Percentiles rank a stretch among this genome's conserved stretches.
Evolutionary conservation across 768 basidiomycete genomes (phyloP).

Genomic region (Psilocybe sp.): DNA sequence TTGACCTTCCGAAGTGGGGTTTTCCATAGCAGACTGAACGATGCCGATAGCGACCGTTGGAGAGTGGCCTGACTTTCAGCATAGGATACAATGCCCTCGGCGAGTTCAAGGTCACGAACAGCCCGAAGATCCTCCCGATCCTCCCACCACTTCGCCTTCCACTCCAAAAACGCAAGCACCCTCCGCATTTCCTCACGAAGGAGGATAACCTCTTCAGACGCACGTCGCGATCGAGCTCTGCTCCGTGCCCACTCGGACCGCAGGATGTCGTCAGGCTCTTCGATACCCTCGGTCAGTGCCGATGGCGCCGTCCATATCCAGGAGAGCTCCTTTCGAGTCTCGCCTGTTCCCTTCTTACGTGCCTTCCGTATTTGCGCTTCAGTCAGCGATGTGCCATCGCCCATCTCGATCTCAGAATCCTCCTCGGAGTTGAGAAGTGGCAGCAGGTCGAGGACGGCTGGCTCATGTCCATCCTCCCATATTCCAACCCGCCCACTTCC

Average conservation of each 20-base stretch:
- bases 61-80: not conserved
- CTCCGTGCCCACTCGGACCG: constrained; percentile 13
- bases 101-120: not conserved
- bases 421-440: too few relatives aligned
- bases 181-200: not conserved
- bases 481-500: not conserved
- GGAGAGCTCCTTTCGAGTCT: constrained; percentile 4
- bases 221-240: not conserved
- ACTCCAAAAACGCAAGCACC: not conserved
- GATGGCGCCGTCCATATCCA: constrained; percentile 10
- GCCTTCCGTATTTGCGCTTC: too few relatives aligned
- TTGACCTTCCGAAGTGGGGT: not conserved
- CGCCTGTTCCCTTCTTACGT: not conserved
- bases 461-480: not conserved
- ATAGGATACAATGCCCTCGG: not conserved
- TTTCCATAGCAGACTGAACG: not conserved
- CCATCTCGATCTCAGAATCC: not conserved
- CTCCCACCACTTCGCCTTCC: not conserved
- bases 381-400: too few relatives aligned
- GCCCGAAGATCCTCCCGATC: not conserved
- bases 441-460: not conserved
- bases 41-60: not conserved
- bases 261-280: constrained; percentile 4
- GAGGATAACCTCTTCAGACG: not conserved
- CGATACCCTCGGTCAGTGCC: not conserved